A percentile compares a stretch with the other conserved stretches of the same genome.
These are phyloP conservation scores for Rhazya stricta DNA, from an alignment of 257 asterid species.

Conservation along the genomic window DNA sequence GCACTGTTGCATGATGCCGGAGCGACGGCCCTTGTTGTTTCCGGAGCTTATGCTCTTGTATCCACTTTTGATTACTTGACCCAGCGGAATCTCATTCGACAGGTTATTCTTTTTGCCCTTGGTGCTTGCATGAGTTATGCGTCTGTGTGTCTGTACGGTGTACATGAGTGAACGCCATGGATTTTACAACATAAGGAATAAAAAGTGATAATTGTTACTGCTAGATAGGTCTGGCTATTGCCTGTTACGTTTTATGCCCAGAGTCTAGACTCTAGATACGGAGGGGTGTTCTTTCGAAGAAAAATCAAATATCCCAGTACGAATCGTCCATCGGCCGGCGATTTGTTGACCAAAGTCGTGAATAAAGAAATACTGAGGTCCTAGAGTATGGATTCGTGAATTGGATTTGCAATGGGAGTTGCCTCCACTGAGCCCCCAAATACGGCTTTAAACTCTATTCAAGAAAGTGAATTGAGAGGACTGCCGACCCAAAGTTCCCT, in stretches of 20 bases:
- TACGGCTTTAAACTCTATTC: background rate
- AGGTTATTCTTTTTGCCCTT: slow-evolving; percentile 38
- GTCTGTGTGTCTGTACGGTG: background rate
- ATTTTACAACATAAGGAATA: background rate
- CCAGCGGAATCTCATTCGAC: slow-evolving; percentile 56
- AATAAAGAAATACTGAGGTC: no score
- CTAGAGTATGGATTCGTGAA: background rate
- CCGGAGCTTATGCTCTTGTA: slow-evolving; percentile 77
- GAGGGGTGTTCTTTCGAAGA: background rate
- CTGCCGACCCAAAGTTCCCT: background rate
- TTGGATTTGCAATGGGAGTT: background rate
- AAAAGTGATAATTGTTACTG: background rate
- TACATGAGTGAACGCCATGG: background rate
- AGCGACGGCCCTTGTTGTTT: slow-evolving; percentile 60
- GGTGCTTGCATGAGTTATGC: background rate
- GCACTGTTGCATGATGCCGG: slow-evolving; percentile 57
- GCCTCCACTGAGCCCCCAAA: background rate
- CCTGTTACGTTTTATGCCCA: background rate
- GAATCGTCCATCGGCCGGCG: background rate
- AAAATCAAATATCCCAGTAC: background rate
- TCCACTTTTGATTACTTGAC: slow-evolving; percentile 69
- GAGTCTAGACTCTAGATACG: background rate
- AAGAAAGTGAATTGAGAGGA: background rate
- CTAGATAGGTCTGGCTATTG: background rate
- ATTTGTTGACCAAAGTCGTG: background rate